Conservation (phyloP, 2,329 filamentous ascomycete species). For the Parafenestella ontariensis region DNA sequence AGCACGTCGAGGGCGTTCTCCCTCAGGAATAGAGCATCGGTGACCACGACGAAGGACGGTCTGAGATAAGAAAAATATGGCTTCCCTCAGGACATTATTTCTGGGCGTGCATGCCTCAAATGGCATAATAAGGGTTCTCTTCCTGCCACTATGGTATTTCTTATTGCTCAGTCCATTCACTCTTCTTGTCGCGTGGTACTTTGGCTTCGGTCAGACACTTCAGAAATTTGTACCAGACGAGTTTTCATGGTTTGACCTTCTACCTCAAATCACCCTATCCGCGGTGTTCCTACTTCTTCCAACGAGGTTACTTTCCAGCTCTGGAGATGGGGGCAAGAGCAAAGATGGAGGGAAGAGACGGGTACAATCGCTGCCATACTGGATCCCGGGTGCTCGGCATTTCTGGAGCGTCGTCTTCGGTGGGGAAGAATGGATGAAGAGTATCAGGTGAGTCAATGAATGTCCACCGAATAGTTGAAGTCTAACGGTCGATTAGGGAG, state of each 20-base stretch:
- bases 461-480: not conserved
- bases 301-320: constrained; percentile 40
- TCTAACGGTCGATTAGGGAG: constrained; percentile 33
- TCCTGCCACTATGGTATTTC: constrained; percentile 44
- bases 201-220: constrained; percentile 27
- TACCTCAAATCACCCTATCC: constrained; percentile 37
- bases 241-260: constrained; percentile 37
- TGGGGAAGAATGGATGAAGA: constrained; percentile 54
- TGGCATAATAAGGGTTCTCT: constrained; percentile 40
- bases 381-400: constrained; percentile 66
- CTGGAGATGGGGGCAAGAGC: constrained; percentile 13
- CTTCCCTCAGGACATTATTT: constrained; percentile 41
- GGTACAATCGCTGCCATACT: constrained; percentile 63
- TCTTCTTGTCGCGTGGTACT: constrained; percentile 30
- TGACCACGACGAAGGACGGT: constrained; percentile 4
- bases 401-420: constrained; percentile 57
- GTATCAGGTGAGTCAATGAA: constrained; percentile 46
- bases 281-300: constrained; percentile 36
- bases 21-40: constrained; percentile 8
- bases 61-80: constrained; percentile 30
- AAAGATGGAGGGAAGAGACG: constrained; percentile 44
- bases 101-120: constrained; percentile 44
- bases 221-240: constrained; percentile 28
- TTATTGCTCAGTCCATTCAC: constrained; percentile 40
- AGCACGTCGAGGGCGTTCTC: constrained; percentile 3